Evolutionary conservation across 73 alveolate species (phyloP).

Genomic region (Tetrahymena borealis): DNA sequence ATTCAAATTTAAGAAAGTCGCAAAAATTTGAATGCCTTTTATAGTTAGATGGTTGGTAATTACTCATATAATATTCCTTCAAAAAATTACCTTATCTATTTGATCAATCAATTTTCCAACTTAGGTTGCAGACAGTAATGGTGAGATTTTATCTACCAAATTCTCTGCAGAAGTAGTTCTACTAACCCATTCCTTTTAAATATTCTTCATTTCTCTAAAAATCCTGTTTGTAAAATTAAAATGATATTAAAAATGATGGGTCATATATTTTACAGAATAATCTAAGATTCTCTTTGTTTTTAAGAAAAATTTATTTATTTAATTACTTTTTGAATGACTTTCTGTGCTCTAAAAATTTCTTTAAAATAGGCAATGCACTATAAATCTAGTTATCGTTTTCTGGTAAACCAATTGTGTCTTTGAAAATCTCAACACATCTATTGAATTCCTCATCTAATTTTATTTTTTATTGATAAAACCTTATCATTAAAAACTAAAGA

Average conservation of each 20-base stretch:
- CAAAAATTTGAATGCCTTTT: too few species aligned
- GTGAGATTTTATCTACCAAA: not conserved
- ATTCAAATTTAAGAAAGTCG: not conserved
- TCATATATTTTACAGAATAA: too few species aligned
- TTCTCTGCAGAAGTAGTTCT: not conserved
- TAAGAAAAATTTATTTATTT: not conserved
- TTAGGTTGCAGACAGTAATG: not conserved
- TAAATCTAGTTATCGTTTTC: constrained; percentile 13
- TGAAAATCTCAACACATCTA: constrained; percentile 21
- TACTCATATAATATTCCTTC: too few species aligned
- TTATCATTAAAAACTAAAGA: not conserved
- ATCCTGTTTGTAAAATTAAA: not conserved
- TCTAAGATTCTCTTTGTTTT: too few species aligned
- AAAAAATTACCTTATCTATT: not conserved
- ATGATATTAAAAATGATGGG: too few species aligned
- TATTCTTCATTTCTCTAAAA: not conserved
- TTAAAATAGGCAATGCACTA: constrained; percentile 1
- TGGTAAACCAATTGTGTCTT: constrained; percentile 26
- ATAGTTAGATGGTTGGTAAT: too few species aligned
- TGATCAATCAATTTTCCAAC: not conserved
- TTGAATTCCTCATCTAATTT: constrained; percentile 32
- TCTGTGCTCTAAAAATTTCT: constrained; percentile 26
- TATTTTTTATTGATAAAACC: not conserved
- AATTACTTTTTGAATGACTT: constrained; percentile 12
- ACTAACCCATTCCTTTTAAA: not conserved